phyloP scores from a whole-genome alignment of 1,284 basidiomycete genomes.

The Pterulicium gracile region DNA sequence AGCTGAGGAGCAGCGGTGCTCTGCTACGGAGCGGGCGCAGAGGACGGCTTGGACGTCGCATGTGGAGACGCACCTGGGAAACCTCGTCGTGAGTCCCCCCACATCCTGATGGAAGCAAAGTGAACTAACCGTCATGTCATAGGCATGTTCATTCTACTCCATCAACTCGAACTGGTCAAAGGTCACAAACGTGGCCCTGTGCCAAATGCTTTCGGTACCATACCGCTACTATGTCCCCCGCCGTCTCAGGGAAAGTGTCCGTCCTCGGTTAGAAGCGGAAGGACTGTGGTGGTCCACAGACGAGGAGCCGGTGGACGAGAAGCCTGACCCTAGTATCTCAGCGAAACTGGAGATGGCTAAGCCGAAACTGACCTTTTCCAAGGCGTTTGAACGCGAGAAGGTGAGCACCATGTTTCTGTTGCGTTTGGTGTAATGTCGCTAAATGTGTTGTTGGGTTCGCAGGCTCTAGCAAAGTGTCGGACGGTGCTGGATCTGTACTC shows the following conservation, averaged over 20 bases:
- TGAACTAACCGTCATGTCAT: background rate
- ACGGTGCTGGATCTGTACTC: constrained; percentile 45
- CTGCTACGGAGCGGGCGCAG: constrained; percentile 35
- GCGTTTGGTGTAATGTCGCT: background rate
- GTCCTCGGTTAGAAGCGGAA: constrained; percentile 44
- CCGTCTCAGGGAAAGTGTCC: constrained; percentile 47
- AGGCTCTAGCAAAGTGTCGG: constrained; percentile 54
- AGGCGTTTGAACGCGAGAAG: constrained; percentile 54
- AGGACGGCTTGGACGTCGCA: constrained; percentile 52
- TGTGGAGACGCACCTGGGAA: constrained; percentile 53
- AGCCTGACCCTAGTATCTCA: constrained; percentile 19
- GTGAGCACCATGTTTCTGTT: constrained; percentile 19
- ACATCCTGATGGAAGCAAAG: background rate
- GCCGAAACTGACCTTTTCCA: constrained; percentile 25
- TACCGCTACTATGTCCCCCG: constrained; percentile 63
- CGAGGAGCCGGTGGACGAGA: constrained; percentile 33
- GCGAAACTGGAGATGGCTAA: constrained; percentile 16
- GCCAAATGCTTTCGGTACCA: constrained; percentile 48
- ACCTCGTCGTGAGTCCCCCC: constrained; percentile 48
- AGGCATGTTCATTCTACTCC: constrained; percentile 53
- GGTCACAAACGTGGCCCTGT: constrained; percentile 42
- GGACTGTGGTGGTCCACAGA: constrained; percentile 48
- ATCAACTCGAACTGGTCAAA: constrained; percentile 49
- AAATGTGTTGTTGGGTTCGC: constrained; percentile 3
- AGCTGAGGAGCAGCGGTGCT: constrained; percentile 28